Percentiles rank a stretch among this genome's conserved stretches.
These are phyloP conservation scores for Ceriops decandra DNA, from an alignment of 345 rosid genomes.

Conservation along the genomic window DNA sequence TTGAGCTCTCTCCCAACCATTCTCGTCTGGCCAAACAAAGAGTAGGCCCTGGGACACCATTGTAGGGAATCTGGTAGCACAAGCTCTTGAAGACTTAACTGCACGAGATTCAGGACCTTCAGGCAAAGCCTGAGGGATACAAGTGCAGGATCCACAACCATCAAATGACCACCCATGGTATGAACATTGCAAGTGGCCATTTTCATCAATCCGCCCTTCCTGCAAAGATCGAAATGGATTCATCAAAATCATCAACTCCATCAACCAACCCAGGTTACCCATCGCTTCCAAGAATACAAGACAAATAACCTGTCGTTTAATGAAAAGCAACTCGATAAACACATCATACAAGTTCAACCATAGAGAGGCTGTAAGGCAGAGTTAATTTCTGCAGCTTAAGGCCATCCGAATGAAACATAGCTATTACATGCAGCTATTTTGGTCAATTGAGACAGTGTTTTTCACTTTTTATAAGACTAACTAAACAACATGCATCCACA, in stretches of 20 bases:
- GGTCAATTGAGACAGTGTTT: not conserved
- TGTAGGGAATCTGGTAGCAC: constrained; percentile 73
- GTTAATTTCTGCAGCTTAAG: not conserved
- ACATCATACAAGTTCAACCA: not conserved
- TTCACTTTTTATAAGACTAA: too few relatives aligned
- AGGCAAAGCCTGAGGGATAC: constrained; percentile 79
- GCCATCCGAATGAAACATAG: not conserved
- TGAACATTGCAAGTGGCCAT: constrained; percentile 94
- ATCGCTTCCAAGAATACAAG: not conserved
- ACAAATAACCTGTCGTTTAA: not conserved
- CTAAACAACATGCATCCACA: not conserved
- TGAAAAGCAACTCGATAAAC: not conserved
- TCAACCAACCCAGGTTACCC: not conserved
- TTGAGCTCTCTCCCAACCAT: constrained; percentile 79
- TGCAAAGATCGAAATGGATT: constrained; percentile 22
- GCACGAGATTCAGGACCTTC: constrained; percentile 98
- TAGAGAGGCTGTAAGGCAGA: not conserved
- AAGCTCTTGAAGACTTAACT: constrained; percentile 69
- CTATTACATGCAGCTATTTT: not conserved
- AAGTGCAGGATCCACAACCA: constrained; percentile 86
- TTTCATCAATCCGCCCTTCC: constrained; percentile 97
- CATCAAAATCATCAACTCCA: constrained; percentile 6
- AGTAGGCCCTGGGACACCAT: constrained; percentile 94
- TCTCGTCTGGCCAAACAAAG: constrained; percentile 96
- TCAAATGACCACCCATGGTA: constrained; percentile 96